Evolutionary conservation across 768 basidiomycete genomes (phyloP).

Genomic region (Pleurotus tuber-regium): DNA sequence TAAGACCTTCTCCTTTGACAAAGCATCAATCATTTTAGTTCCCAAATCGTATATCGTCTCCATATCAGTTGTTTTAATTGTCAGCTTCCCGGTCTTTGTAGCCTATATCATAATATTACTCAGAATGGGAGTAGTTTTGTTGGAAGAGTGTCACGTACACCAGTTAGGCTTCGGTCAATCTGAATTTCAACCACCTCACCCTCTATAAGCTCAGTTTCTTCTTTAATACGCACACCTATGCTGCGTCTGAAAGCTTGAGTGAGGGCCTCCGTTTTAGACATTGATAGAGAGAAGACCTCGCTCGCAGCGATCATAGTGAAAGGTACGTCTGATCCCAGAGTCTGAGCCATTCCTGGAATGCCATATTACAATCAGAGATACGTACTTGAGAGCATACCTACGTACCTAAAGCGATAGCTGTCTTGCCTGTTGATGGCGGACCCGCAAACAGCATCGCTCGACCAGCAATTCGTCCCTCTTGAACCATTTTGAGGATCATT

Average conservation of each 20-base stretch:
- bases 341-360: slow-evolving; percentile 87
- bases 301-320: slow-evolving; percentile 98
- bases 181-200: slow-evolving; percentile 99
- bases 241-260: slow-evolving; percentile 95
- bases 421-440: slow-evolving; percentile 96
- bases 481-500: slow-evolving; percentile 97
- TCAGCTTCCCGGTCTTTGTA: slow-evolving; percentile 95
- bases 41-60: slow-evolving; percentile 99
- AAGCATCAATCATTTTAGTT: slow-evolving; percentile 97
- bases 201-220: slow-evolving; percentile 96
- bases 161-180: slow-evolving; percentile 94
- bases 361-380: background rate
- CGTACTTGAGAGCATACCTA: slow-evolving; percentile 24
- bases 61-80: slow-evolving; percentile 99
- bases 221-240: slow-evolving; percentile 96
- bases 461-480: slow-evolving; percentile 93
- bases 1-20: slow-evolving; percentile 95
- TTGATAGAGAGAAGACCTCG: slow-evolving; percentile 97
- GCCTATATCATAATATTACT: slow-evolving; percentile 50
- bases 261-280: slow-evolving; percentile 98
- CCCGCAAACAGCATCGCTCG: slow-evolving; percentile 97
- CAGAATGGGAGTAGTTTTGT: background rate
- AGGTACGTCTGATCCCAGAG: slow-evolving; percentile 89
- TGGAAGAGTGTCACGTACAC: slow-evolving; percentile 47
- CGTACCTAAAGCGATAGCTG: slow-evolving; percentile 93